Evolutionary conservation across 192 early-diverging fungal genomes (phyloP), one percentile per base, ranked within the genome.

Genomic region (Mortierella hygrophila): DNA sequence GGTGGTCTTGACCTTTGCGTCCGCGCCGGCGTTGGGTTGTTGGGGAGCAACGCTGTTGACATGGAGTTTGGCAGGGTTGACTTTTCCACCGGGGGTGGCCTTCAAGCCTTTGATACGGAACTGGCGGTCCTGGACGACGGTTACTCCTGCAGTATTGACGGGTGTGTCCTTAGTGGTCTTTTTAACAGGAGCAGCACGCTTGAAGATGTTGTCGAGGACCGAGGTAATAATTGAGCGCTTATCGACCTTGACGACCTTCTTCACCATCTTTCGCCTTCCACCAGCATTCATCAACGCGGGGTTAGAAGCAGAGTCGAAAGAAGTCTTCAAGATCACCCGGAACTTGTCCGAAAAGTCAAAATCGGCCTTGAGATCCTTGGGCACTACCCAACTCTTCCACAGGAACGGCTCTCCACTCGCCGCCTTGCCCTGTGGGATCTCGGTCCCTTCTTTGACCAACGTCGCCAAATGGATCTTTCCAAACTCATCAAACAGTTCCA

Each of bases 331-430:
- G 6, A 77, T 41, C 1, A 77, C 65, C 3, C 76, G 63, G 26
- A 77, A 77, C 46, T 70, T 68, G 16, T 77, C 76, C 65, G 76
- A 77, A 26, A 77, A 77, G 5, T 77, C 65, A 42, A 77, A 77
- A 10, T 77, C 46, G 8, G 76, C 2, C 26, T 68, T 49, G 40
- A 77, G 60, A 0, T 46, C 52, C 65, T 68, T 46, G 46, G 76
- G 76, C 6, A 77, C n/a, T 20, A 26, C 20, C 76, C 76, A 77
- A 32, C 41, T 47, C 46, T 77, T 77, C 76, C 76, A 77, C 65
- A 77, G 21, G 35, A 77, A 77, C 18, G 76, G 76, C 6, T 78
- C 52, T 13, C 70, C 37, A 29, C 41, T 78, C 18, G 1, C 5
- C 0, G 46, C 49, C 3, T 18, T 13, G 10, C 0, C 49, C 21